Conservation (phyloP, 306 rosid species). For the Pyrus betulifolia region DNA sequence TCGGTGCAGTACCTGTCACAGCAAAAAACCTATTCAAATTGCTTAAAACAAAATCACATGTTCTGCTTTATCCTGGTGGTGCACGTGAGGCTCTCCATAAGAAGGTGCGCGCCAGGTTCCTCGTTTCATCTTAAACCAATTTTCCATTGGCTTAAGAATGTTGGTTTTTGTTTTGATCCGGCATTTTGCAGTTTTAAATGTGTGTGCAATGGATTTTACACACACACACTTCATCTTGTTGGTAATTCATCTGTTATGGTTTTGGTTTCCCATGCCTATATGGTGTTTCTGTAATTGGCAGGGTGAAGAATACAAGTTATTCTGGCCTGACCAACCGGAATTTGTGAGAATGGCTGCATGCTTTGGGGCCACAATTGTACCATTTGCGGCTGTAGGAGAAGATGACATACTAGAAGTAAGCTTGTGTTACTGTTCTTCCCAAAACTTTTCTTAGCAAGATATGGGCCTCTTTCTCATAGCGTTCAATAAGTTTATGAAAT, state of each 20-base stretch:
- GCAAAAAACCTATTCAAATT: slow-evolving; percentile 57
- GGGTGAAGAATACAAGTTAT: slow-evolving; percentile 82
- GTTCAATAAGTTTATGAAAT: neutral
- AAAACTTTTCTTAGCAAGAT: no score
- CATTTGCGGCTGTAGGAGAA: slow-evolving; percentile 93
- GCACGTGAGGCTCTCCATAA: slow-evolving; percentile 86
- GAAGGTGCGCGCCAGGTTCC: slow-evolving; percentile 51
- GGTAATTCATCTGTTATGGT: neutral
- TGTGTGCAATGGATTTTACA: neutral
- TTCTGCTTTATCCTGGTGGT: slow-evolving; percentile 95
- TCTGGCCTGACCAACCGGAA: slow-evolving; percentile 86
- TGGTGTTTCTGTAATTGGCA: slow-evolving; percentile 24
- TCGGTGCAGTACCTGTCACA: slow-evolving; percentile 79
- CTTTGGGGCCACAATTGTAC: slow-evolving; percentile 90
- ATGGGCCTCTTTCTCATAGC: neutral
- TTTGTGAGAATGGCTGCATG: slow-evolving; percentile 96
- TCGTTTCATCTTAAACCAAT: neutral
- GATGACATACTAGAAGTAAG: slow-evolving; percentile 75
- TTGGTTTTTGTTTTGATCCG: neutral
- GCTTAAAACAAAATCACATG: slow-evolving; percentile 61
- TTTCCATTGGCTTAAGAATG: neutral
- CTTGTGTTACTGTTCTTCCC: slow-evolving; percentile 9
- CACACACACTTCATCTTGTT: neutral
- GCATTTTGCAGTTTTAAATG: neutral
- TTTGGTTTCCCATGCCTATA: slow-evolving; percentile 5